Evolutionary conservation across 176 grass and related monocot genomes (phyloP).

Genomic region (Dactylis glomerata): DNA sequence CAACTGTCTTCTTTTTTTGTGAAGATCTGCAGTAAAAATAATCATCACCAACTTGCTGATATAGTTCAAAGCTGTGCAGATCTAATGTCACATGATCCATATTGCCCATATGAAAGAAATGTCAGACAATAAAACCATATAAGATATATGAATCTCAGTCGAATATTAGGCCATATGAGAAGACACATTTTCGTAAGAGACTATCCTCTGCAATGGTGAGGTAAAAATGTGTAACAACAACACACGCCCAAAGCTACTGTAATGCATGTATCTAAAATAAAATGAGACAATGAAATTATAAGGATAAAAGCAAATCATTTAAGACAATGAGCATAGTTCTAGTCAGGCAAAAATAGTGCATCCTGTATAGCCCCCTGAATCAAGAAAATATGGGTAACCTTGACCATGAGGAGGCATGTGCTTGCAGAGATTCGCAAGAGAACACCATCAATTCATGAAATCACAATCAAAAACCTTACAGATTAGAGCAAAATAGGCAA

Average conservation of each 20-base stretch:
- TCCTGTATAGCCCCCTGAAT: neutral
- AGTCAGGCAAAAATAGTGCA: neutral
- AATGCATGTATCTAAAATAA: neutral
- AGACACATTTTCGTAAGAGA: neutral
- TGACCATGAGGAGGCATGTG: constrained; percentile 2
- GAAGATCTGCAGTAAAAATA: too few species aligned
- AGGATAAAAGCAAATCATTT: neutral
- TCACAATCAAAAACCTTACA: too few species aligned
- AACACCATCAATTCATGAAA: too few species aligned
- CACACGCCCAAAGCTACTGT: neutral
- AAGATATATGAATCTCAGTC: neutral
- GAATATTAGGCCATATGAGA: neutral
- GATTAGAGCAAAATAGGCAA: too few species aligned
- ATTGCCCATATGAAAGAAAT: neutral
- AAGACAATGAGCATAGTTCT: neutral
- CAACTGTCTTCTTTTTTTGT: too few species aligned
- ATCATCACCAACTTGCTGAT: too few species aligned
- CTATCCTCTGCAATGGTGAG: too few species aligned
- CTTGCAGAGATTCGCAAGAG: too few species aligned
- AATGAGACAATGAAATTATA: neutral
- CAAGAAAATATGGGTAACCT: neutral
- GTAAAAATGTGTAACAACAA: neutral
- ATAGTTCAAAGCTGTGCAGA: neutral
- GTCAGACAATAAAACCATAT: neutral
- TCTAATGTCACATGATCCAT: neutral